Base-by-base conservation (phyloP, 2,329 filamentous ascomycete species). In the Hirsutella minnesotensis region DNA sequence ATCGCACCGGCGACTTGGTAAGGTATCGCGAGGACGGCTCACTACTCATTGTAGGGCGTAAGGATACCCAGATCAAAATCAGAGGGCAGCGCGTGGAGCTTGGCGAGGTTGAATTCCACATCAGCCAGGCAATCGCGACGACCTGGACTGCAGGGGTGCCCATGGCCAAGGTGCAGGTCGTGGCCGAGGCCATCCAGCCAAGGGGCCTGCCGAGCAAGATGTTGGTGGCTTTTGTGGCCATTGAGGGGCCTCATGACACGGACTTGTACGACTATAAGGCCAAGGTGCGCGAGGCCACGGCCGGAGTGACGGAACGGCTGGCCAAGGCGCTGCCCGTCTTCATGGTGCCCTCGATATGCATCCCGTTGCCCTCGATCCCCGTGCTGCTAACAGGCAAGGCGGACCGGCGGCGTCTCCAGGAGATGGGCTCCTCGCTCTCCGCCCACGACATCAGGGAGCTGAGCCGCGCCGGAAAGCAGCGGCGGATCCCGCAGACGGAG, bases 1-100 rank as follows among this genome's bases (percentile, higher is more conserved):
- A 72, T 49, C 66, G 65, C 44, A 72, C 70, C 2, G 40, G 40
- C 2, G 40, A 42, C 27, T 16, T 42, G 22, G 33, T 36, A 9
- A 21, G 16, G 22, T 37, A 42, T n/a, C n/a, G 18, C 15, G 40
- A 36, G 13, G 40, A 42, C 12, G 40, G 40, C 2, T 37, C 40
- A 8, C n/a, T 42, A 9, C 31, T 37, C 3, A 37, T 42, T 13
- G 16, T 42, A 9, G 33, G 40, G 3, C 40, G 40, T 16, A 37
- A 38, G 21, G 40, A 42, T 10, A 42, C 40, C 9, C 40, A 42
- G 9, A 22, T 42, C 22, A 42, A 42, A 34, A 42, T 42, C 9
- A 22, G 40, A 7, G 40, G 40, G 8, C 40, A 37, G 22, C 34
- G 40, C 5, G 40, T 42, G 5, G 40, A 42, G 34, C 34, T 38